Evolutionary conservation across 768 basidiomycete species (phyloP).

Genomic region (Hydnum rufescens): DNA sequence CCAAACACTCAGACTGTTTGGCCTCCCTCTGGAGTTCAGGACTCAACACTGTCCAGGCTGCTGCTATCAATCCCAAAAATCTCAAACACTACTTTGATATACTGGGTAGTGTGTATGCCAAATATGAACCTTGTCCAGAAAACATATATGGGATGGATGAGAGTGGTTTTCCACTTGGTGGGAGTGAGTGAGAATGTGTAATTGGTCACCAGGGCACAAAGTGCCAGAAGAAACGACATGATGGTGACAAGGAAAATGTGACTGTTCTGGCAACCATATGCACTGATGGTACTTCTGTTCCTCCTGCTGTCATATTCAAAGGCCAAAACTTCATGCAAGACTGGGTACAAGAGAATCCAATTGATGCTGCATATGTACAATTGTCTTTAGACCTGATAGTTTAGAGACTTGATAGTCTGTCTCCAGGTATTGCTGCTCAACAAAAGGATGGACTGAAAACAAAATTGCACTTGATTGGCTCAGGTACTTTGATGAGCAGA

Average conservation of each 20-base stretch:
- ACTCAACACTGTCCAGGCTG: not conserved
- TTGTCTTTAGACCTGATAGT: not conserved
- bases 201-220: not conserved
- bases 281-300: not conserved
- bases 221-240: not conserved
- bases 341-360: conserved; percentile 5
- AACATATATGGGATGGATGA: not conserved
- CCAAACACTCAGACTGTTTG: not conserved
- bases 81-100: not conserved
- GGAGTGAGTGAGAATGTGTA: not conserved
- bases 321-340: not conserved
- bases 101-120: not conserved
- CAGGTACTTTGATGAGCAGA: conserved; percentile 22
- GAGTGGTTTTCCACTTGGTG: not conserved
- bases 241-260: conserved; percentile 3
- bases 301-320: conserved; percentile 7
- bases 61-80: not conserved
- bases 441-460: conserved; percentile 2
- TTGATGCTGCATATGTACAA: not conserved
- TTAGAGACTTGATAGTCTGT: not conserved
- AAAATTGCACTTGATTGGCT: not conserved
- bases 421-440: conserved; percentile 2
- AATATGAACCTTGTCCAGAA: not conserved
- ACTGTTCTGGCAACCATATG: conserved; percentile 5
- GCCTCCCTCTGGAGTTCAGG: not conserved